These are phyloP conservation scores for Neobulgaria alba DNA, from an alignment of 2,329 filamentous ascomycete genomes.

Conservation along the genomic window DNA sequence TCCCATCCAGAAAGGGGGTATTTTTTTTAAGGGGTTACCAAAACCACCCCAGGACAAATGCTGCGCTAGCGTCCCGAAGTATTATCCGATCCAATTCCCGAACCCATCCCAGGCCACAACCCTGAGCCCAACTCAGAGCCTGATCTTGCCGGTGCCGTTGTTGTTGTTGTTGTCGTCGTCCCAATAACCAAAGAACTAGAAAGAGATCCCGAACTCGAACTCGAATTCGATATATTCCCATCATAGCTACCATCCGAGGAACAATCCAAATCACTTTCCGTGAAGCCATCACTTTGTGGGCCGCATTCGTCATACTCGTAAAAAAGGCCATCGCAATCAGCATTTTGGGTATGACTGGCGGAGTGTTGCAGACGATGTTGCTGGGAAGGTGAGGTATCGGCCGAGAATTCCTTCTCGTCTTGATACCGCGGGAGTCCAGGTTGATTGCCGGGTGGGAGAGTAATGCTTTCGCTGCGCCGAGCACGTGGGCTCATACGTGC, in stretches of 20 bases:
- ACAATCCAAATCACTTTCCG: slow-evolving; percentile 14
- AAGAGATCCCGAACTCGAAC: slow-evolving; percentile 12
- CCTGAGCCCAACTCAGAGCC: slow-evolving; percentile 4
- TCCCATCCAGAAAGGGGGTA: background rate
- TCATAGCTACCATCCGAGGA: slow-evolving; percentile 17
- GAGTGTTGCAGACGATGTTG: too few relatives aligned
- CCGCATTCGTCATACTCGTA: background rate
- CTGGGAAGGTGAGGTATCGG: background rate
- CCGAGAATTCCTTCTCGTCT: slow-evolving; percentile 28
- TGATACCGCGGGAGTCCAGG: slow-evolving; percentile 37
- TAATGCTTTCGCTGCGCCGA: slow-evolving; percentile 31
- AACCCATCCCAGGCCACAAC: slow-evolving; percentile 2
- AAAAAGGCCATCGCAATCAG: background rate
- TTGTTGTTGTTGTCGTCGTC: background rate
- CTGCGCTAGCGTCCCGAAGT: slow-evolving; percentile 29
- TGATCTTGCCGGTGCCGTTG: background rate
- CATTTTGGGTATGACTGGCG: slow-evolving; percentile 1
- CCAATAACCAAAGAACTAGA: too few relatives aligned
- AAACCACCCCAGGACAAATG: slow-evolving; percentile 20
- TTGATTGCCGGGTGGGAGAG: slow-evolving; percentile 35
- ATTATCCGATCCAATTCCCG: too few relatives aligned
- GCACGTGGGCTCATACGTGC: slow-evolving; percentile 39
- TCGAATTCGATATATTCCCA: slow-evolving; percentile 16
- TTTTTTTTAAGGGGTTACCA: slow-evolving; percentile 2
- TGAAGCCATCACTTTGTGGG: background rate